Evolutionary conservation across 108 stramenopile genomes (phyloP).

Genomic region (Nitzschia palea): DNA sequence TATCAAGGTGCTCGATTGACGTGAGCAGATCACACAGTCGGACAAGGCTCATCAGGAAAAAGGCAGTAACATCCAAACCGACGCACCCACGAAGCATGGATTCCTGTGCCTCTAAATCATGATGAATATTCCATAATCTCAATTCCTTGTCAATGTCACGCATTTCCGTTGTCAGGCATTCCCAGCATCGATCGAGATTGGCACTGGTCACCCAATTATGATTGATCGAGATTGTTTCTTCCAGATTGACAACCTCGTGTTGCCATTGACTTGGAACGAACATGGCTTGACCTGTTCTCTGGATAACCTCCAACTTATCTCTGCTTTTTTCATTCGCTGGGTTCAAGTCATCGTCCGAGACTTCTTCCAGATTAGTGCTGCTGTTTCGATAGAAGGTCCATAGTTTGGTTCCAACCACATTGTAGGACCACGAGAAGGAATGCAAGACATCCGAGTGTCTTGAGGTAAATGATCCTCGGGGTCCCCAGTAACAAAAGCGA

Average conservation of each 20-base stretch:
- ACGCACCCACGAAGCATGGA: slow-evolving; percentile 82
- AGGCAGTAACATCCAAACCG: slow-evolving; percentile 66
- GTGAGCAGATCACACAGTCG: slow-evolving; percentile 23
- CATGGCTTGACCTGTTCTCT: slow-evolving; percentile 70
- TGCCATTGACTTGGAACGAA: slow-evolving; percentile 85
- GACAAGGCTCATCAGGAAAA: slow-evolving; percentile 40
- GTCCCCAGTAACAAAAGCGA: slow-evolving; percentile 89
- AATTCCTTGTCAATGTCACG: slow-evolving; percentile 59
- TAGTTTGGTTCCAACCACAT: slow-evolving; percentile 78
- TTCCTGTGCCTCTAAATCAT: slow-evolving; percentile 47
- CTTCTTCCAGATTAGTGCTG: too few species aligned
- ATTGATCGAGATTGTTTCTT: slow-evolving; percentile 83
- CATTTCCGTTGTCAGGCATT: slow-evolving; percentile 59
- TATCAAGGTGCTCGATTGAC: background rate
- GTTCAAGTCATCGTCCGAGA: background rate
- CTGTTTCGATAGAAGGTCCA: slow-evolving; percentile 70
- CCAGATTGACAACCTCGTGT: slow-evolving; percentile 79
- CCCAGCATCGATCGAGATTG: slow-evolving; percentile 51
- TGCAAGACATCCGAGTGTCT: slow-evolving; percentile 87
- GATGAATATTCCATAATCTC: slow-evolving; percentile 35
- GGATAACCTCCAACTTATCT: too few species aligned
- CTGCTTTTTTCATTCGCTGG: background rate
- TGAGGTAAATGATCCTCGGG: slow-evolving; percentile 51
- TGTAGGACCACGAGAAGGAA: slow-evolving; percentile 86
- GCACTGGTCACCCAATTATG: slow-evolving; percentile 85